phyloP scores from a whole-genome alignment of 441 rosid genomes.

The Populus hybrid region DNA sequence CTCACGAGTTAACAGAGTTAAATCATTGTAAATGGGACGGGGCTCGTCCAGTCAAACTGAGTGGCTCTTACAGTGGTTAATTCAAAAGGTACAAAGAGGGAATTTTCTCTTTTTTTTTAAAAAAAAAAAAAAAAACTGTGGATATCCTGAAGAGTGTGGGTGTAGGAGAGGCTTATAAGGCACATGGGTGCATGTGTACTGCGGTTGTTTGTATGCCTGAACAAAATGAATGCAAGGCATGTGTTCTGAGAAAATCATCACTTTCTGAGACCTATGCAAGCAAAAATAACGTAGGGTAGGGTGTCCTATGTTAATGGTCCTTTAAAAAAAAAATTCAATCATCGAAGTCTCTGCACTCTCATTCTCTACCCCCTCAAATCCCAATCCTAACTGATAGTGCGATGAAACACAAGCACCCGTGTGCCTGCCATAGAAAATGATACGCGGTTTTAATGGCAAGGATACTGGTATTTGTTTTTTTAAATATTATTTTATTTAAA shows the following conservation, averaged over 20 bases:
- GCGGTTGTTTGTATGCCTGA: conserved; percentile 19
- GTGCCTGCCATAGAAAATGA: conserved; percentile 29
- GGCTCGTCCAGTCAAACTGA: neutral
- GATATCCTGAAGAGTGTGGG: neutral
- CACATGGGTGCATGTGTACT: conserved; percentile 43
- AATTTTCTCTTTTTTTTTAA: too few species aligned
- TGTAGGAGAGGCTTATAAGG: conserved; percentile 11
- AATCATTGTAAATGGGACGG: neutral
- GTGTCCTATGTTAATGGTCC: conserved; percentile 7
- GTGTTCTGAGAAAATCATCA: conserved; percentile 15
- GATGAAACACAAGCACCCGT: conserved; percentile 35
- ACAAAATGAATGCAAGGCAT: conserved; percentile 30
- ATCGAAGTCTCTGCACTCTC: conserved; percentile 6
- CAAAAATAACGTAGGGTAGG: neutral
- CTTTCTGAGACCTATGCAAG: neutral
- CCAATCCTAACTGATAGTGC: conserved; percentile 21
- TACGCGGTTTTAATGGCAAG: too few species aligned
- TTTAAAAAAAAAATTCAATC: neutral
- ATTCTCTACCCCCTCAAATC: conserved; percentile 4
- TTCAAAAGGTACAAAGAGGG: neutral
- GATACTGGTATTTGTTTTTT: too few species aligned
- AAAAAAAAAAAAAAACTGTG: neutral
- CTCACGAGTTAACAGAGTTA: neutral
- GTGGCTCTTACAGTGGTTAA: neutral
- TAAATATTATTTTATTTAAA: too few species aligned